Evolutionary conservation across 441 rosid species (phyloP), one percentile per base, ranked within the genome.

Genomic region (Populus hybrid): DNA sequence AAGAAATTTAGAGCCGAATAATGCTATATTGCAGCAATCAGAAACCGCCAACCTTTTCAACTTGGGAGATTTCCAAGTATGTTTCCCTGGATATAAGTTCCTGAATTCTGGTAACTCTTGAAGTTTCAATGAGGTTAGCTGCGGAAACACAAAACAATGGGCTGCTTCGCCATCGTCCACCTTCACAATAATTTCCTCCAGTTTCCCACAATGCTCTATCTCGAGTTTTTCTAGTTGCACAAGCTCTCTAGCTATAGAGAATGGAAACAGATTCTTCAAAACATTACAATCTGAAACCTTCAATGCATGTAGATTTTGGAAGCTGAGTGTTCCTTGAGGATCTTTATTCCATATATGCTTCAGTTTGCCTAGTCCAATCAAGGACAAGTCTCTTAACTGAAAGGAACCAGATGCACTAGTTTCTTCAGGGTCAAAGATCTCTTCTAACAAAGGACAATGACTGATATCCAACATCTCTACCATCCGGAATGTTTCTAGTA

Each of bases 221-320:
- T 4, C 16, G n/a, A 82, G 76, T 26, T 38, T 54, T 54, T 82
- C 64, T 5, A 82, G 78, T 24, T 76, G 74, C 32, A 16, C 50
- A 23, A 26, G 28, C 1, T 26, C 28, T 26, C 28, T 26, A 26
- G 28, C 28, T 26, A 26, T 26, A 26, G 28, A 26, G 28, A 26
- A 26, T 26, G 28, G 28, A 26, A 26, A 26, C 28, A 26, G 28
- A 26, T 26, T 26, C 28, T 26, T 26, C 28, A 26, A 26, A 1
- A 26, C 28, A 26, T 26, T 26, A 26, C 28, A 26, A 26, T 26
- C 28, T 26, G 28, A 26, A 26, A 26, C 28, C 28, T 26, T 26
- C 28, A 26, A 26, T 26, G 28, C 28, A 26, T 26, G 28, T 26
- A 26, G 28, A 26, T 26, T 26, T 26, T 26, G 28, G 28, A 26